Evolutionary conservation across 371 early-diverging fungal genomes (phyloP).

Genomic region (Mortierella sp.): DNA sequence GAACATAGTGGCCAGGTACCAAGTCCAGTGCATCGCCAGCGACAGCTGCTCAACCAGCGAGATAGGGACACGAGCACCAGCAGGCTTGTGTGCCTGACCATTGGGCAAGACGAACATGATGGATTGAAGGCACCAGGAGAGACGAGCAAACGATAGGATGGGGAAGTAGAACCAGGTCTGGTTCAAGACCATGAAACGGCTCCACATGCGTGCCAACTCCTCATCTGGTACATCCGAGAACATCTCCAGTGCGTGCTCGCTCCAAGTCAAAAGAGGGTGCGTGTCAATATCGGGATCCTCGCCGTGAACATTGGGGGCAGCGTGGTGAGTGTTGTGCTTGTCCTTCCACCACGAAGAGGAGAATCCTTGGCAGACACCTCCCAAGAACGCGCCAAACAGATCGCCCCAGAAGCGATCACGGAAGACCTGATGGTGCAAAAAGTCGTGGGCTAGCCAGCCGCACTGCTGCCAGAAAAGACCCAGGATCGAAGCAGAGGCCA

Average conservation of each 20-base stretch:
- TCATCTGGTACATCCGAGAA: conserved; percentile 77
- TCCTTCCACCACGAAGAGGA: conserved; percentile 88
- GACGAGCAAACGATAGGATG: conserved; percentile 80
- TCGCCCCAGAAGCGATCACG: conserved; percentile 74
- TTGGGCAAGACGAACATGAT: conserved; percentile 67
- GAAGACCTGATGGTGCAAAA: conserved; percentile 88
- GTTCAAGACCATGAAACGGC: conserved; percentile 78
- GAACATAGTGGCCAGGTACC: conserved; percentile 70
- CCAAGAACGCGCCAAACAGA: conserved; percentile 74
- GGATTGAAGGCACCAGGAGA: conserved; percentile 82
- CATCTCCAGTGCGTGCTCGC: conserved; percentile 80
- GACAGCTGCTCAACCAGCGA: conserved; percentile 65
- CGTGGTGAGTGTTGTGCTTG: conserved; percentile 93
- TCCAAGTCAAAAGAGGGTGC: conserved; percentile 85
- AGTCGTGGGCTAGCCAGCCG: conserved; percentile 92
- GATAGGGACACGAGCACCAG: conserved; percentile 57
- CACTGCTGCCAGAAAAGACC: conserved; percentile 90
- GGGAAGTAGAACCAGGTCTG: conserved; percentile 87
- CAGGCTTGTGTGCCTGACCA: conserved; percentile 65
- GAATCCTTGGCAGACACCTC: conserved; percentile 84
- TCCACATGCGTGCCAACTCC: conserved; percentile 59
- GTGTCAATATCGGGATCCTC: conserved; percentile 93
- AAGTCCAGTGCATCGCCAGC: conserved; percentile 75
- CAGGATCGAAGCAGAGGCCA: conserved; percentile 68
- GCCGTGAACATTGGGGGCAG: conserved; percentile 83